A percentile compares a stretch with the other conserved stretches of the same genome.
These are phyloP conservation scores for Brettanomyces bruxellensis DNA, from an alignment of 805 yeast species.

Conservation along the genomic window DNA sequence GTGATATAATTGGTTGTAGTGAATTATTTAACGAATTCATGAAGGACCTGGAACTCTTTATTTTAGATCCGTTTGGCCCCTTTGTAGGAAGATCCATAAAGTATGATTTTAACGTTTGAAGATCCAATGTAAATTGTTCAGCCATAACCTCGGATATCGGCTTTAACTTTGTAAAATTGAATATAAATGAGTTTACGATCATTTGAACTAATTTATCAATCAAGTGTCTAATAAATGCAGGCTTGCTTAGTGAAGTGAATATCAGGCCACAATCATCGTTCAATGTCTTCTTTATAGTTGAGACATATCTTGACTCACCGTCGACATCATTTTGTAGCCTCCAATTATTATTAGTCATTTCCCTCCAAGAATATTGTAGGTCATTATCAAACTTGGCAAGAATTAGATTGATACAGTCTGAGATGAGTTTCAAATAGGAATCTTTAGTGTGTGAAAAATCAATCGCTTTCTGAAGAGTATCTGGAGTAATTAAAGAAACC, in stretches of 20 bases:
- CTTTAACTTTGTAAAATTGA: constrained; percentile 48
- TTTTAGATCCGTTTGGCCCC: constrained; percentile 26
- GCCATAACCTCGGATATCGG: constrained; percentile 65
- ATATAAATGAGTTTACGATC: constrained; percentile 44
- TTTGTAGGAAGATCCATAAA: constrained; percentile 41
- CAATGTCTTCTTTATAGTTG: constrained; percentile 43
- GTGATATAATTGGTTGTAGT: constrained; percentile 36
- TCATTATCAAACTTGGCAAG: constrained; percentile 52
- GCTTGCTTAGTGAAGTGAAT: constrained; percentile 55
- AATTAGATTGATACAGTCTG: constrained; percentile 45
- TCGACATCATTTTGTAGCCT: constrained; percentile 49
- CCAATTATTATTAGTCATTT: constrained; percentile 76
- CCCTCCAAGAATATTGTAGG: constrained; percentile 70
- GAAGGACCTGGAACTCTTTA: constrained; percentile 17
- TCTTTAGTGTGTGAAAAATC: constrained; percentile 50
- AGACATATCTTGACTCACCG: constrained; percentile 64
- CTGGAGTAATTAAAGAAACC: constrained; percentile 29
- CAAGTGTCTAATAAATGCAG: constrained; percentile 60
- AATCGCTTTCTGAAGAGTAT: constrained; percentile 30
- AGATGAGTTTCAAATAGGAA: constrained; percentile 47
- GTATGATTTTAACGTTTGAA: constrained; percentile 51
- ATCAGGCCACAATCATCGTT: constrained; percentile 36
- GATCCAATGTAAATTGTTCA: constrained; percentile 74
- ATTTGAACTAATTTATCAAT: constrained; percentile 70
- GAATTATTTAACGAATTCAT: constrained; percentile 18